phyloP scores from a whole-genome alignment of 2,329 filamentous ascomycete species.

The Graphiopsis chlorocephala region DNA sequence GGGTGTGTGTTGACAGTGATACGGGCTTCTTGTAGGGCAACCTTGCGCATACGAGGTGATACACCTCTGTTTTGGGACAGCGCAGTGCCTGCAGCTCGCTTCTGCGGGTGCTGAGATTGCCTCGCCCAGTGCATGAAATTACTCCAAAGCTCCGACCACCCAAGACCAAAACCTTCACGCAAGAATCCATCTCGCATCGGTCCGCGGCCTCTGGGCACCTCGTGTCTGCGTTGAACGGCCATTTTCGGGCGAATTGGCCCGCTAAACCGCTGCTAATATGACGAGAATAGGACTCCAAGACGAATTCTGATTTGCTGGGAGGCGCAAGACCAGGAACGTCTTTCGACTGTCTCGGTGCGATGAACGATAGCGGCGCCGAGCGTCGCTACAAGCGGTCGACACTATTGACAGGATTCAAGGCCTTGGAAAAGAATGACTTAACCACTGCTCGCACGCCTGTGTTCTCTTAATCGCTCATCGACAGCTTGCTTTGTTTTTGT shows the following conservation, averaged over 20 bases:
- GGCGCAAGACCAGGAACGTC: neutral
- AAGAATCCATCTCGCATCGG: slow-evolving; percentile 6
- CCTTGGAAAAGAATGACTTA: slow-evolving; percentile 9
- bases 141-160: slow-evolving; percentile 9
- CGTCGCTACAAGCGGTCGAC: slow-evolving; percentile 8
- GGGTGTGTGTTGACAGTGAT: neutral
- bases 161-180: neutral
- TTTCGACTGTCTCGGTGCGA: neutral
- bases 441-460: neutral
- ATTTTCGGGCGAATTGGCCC: neutral
- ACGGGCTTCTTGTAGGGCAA: neutral
- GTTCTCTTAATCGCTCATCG: neutral
- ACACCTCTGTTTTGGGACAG: neutral
- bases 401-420: neutral
- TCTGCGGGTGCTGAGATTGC: slow-evolving; percentile 1
- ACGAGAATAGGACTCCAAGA: neutral
- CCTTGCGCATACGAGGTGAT: neutral
- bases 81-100: neutral
- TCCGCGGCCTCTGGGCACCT: slow-evolving; percentile 9
- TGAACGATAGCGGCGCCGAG: slow-evolving; percentile 7
- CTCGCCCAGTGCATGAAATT: neutral
- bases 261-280: slow-evolving; percentile 1
- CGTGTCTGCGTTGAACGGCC: slow-evolving; percentile 8
- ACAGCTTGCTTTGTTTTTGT: neutral
- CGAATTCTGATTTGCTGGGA: neutral